Percentiles rank a stretch among this genome's conserved stretches.
These are phyloP conservation scores for Salix caprea DNA, from an alignment of 345 rosid genomes.

Conservation along the genomic window DNA sequence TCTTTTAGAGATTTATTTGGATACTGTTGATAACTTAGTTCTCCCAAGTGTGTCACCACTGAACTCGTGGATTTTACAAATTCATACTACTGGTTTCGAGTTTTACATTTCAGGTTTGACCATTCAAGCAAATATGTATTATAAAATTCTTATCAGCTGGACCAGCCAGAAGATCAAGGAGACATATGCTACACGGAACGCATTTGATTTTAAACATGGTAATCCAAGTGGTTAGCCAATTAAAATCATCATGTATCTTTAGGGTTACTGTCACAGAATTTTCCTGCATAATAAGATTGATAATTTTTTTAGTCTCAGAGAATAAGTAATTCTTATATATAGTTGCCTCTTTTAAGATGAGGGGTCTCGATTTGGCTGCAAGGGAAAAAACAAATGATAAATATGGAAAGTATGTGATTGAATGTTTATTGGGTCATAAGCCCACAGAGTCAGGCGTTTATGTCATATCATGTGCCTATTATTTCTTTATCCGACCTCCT, in stretches of 20 bases:
- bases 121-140: conserved; percentile 95
- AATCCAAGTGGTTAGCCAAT: conserved; percentile 9
- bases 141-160: conserved; percentile 96
- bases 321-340: too few relatives aligned
- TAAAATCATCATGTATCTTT: neutral
- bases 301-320: too few relatives aligned
- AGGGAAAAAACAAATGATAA: too few relatives aligned
- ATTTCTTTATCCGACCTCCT: too few relatives aligned
- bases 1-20: neutral
- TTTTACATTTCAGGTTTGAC: conserved; percentile 68
- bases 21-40: neutral
- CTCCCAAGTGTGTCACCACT: neutral
- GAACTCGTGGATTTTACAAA: neutral
- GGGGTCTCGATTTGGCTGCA: too few relatives aligned
- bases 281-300: neutral
- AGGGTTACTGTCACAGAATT: neutral
- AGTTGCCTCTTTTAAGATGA: too few relatives aligned
- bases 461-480: too few relatives aligned
- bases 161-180: conserved; percentile 89
- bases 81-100: conserved; percentile 9
- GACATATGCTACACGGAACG: conserved; percentile 58
- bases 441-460: too few relatives aligned
- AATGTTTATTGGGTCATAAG: too few relatives aligned
- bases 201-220: conserved; percentile 95
- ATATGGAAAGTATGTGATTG: too few relatives aligned